Conservation (phyloP, 345 rosid species). For the Garcia nutans region DNA sequence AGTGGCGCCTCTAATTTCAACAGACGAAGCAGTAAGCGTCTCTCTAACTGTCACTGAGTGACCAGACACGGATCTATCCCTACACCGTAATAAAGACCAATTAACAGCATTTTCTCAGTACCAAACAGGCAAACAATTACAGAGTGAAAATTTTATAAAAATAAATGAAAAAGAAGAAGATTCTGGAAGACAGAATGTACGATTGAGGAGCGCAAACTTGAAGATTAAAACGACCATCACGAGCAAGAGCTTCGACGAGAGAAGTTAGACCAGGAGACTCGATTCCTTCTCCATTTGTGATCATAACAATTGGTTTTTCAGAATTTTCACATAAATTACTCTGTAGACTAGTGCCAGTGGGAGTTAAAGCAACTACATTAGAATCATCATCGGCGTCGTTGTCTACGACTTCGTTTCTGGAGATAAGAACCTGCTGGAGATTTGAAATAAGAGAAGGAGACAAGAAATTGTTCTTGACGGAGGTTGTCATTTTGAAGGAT, state of each 20-base stretch:
- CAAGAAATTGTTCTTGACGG: slow-evolving; percentile 33
- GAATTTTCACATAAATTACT: background rate
- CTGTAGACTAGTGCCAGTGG: background rate
- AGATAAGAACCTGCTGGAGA: slow-evolving; percentile 33
- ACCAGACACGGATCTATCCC: slow-evolving; percentile 23
- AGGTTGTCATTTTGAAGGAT: slow-evolving; percentile 13
- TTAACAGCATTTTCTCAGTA: background rate
- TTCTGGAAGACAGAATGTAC: slow-evolving; percentile 15
- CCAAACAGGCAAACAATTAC: background rate
- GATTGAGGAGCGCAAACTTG: slow-evolving; percentile 44
- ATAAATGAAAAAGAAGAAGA: too few relatives aligned
- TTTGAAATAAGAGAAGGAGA: slow-evolving; percentile 39
- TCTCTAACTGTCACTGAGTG: slow-evolving; percentile 23
- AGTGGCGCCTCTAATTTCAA: slow-evolving; percentile 12
- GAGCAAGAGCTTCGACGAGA: slow-evolving; percentile 34
- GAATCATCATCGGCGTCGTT: background rate
- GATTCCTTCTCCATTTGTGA: slow-evolving; percentile 43
- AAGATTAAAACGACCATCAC: slow-evolving; percentile 25
- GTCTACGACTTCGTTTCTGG: slow-evolving; percentile 17
- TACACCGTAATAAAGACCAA: background rate
- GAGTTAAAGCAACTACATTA: background rate
- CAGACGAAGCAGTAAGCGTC: slow-evolving; percentile 17
- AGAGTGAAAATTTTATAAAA: background rate
- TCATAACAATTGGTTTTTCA: slow-evolving; percentile 25
- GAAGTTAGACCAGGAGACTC: slow-evolving; percentile 39